Evolutionary conservation across 495 filamentous ascomycete species (phyloP).

Genomic region (Aspergillus funiculosus): DNA sequence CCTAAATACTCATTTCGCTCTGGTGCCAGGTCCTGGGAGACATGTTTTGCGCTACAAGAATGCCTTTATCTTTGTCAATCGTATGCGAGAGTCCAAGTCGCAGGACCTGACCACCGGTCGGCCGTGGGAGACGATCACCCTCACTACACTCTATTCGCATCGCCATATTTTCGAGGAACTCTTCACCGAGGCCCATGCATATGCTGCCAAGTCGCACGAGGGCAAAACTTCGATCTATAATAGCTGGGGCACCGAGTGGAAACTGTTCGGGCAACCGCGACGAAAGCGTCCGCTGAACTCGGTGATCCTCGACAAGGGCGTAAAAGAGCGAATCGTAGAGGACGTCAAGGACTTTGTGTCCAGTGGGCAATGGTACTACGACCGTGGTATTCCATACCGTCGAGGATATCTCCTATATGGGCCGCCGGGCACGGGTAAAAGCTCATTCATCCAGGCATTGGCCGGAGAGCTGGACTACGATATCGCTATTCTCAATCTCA

Average conservation of each 20-base stretch:
- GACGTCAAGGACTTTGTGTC: constrained; percentile 81
- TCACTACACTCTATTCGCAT: constrained; percentile 85
- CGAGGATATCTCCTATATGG: constrained; percentile 91
- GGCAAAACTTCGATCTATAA: constrained; percentile 95
- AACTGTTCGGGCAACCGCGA: constrained; percentile 77
- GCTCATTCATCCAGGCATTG: constrained; percentile 90
- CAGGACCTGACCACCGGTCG: constrained; percentile 68
- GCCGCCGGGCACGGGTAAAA: constrained; percentile 92
- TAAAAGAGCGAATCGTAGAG: constrained; percentile 77
- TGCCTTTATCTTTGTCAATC: constrained; percentile 77
- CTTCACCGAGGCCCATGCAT: constrained; percentile 74
- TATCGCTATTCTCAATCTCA: constrained; percentile 89
- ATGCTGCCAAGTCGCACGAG: constrained; percentile 70
- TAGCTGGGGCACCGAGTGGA: constrained; percentile 73
- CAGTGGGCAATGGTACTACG: constrained; percentile 81
- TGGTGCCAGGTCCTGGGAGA: constrained; percentile 85
- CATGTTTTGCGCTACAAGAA: constrained; percentile 82
- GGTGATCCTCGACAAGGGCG: constrained; percentile 77
- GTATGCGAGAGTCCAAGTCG: constrained; percentile 71
- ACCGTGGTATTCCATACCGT: constrained; percentile 91
- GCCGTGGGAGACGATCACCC: constrained; percentile 88
- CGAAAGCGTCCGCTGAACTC: constrained; percentile 83
- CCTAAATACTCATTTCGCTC: constrained; percentile 69
- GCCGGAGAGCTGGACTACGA: constrained; percentile 90
- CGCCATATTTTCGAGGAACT: constrained; percentile 80